phyloP scores from a whole-genome alignment of 2,329 filamentous ascomycete genomes.

The Xylaria sp. region DNA sequence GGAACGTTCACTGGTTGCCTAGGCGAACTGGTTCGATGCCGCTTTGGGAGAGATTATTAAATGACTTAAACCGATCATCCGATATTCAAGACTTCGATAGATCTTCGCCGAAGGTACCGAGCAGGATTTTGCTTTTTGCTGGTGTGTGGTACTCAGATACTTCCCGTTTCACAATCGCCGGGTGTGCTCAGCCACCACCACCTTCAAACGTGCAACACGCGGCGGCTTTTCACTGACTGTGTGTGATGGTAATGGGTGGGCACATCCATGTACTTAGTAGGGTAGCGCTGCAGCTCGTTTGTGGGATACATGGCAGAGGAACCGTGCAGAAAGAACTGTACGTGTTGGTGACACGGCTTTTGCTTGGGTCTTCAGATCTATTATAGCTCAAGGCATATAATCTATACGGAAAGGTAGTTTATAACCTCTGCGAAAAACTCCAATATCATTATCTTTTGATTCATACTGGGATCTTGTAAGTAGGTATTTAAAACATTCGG shows the following conservation, averaged over 20 bases:
- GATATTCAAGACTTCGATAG: not conserved
- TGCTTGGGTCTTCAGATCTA: not conserved
- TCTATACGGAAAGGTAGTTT: no score
- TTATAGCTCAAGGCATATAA: no score
- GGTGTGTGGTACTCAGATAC: not conserved
- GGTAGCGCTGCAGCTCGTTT: not conserved
- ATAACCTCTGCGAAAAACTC: no score
- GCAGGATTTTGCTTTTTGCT: no score
- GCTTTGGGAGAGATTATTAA: not conserved
- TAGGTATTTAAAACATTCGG: no score
- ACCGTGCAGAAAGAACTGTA: slow-evolving; percentile 1
- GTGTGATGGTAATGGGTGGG: not conserved
- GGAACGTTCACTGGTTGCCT: not conserved
- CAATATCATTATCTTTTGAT: no score
- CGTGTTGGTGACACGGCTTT: not conserved
- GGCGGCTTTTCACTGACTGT: not conserved
- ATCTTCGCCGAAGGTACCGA: no score
- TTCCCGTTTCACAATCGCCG: no score
- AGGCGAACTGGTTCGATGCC: not conserved
- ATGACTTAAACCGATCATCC: not conserved
- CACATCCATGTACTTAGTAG: not conserved
- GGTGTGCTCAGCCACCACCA: not conserved
- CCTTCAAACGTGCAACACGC: not conserved
- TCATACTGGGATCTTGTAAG: no score
- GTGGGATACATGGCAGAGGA: not conserved